Evolutionary conservation across 2,329 filamentous ascomycete genomes (phyloP).

Genomic region (Penicillium sp.): DNA sequence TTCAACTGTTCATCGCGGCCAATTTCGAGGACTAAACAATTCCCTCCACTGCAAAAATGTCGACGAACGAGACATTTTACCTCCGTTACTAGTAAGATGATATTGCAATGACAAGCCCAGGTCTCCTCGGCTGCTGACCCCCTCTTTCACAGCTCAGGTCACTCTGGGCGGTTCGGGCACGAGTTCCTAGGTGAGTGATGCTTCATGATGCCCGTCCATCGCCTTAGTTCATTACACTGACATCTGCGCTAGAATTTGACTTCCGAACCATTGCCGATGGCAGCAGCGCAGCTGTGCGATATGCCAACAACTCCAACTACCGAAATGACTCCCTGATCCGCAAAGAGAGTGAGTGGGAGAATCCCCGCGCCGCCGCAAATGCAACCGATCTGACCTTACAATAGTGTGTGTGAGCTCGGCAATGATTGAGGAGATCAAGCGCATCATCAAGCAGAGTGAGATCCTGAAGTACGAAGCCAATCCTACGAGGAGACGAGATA

Average conservation of each 20-base stretch:
- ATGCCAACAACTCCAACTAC: slow-evolving; percentile 99
- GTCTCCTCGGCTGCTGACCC: slow-evolving; percentile 50
- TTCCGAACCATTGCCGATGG: slow-evolving; percentile 92
- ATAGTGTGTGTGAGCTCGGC: slow-evolving; percentile 94
- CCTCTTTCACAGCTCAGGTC: slow-evolving; percentile 75
- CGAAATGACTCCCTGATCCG: slow-evolving; percentile 97
- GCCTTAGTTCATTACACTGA: slow-evolving; percentile 29
- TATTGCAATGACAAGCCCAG: slow-evolving; percentile 36
- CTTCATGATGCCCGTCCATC: slow-evolving; percentile 3
- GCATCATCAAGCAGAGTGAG: slow-evolving; percentile 95
- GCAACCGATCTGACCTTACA: slow-evolving; percentile 9
- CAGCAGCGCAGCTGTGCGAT: slow-evolving; percentile 88
- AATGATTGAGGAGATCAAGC: slow-evolving; percentile 91
- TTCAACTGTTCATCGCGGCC: slow-evolving; percentile 8
- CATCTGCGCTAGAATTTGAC: slow-evolving; percentile 78
- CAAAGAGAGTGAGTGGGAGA: slow-evolving; percentile 84
- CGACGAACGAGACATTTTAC: slow-evolving; percentile 85
- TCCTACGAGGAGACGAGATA: slow-evolving; percentile 1
- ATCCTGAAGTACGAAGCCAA: slow-evolving; percentile 81
- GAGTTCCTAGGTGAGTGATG: slow-evolving; percentile 82
- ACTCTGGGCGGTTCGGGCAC: slow-evolving; percentile 96
- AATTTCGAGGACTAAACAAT: slow-evolving; percentile 10
- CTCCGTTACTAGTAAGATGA: slow-evolving; percentile 86
- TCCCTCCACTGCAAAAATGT: slow-evolving; percentile 55
- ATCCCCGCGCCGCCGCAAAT: neutral